A percentile compares a stretch with the other conserved stretches of the same genome.
Evolutionary conservation across 768 basidiomycete species (phyloP).

Genomic region (Xanthoconium stramineum): DNA sequence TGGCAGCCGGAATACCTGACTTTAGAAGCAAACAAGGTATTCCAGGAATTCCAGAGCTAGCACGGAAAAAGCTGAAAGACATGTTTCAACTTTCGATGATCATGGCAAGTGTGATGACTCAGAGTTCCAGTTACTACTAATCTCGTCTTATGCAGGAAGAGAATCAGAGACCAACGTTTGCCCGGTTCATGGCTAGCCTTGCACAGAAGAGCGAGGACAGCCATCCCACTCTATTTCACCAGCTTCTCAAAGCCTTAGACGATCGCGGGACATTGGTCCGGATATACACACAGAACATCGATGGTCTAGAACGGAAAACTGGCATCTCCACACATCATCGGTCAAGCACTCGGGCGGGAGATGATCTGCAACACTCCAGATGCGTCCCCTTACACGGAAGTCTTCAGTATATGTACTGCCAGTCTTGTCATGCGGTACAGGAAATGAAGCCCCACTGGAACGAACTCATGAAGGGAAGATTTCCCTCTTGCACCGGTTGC

Average conservation of each 20-base stretch:
- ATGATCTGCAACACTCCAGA: neutral
- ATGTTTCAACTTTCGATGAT: conserved; percentile 11
- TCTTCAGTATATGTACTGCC: conserved; percentile 7
- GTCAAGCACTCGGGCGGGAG: neutral
- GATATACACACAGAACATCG: conserved; percentile 15
- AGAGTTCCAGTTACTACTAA: neutral
- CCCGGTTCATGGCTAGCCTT: neutral
- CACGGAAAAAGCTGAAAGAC: conserved; percentile 5
- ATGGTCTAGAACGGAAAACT: conserved; percentile 8
- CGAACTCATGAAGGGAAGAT: neutral
- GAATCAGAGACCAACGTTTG: neutral
- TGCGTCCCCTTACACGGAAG: conserved; percentile 9
- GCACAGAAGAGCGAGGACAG: neutral
- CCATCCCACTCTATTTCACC: conserved; percentile 8
- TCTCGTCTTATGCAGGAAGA: neutral
- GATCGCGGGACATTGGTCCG: conserved; percentile 1
- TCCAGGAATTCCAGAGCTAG: neutral
- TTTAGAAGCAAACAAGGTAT: conserved; percentile 4
- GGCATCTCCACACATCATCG: conserved; percentile 8
- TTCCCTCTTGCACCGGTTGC: conserved; percentile 3
- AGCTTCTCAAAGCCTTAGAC: conserved; percentile 8
- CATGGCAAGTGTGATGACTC: neutral
- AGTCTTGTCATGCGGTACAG: conserved; percentile 1
- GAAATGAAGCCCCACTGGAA: neutral
- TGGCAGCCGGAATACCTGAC: conserved; percentile 11